Conservation (phyloP, 2,329 filamentous ascomycete species). For the Ophiostoma perfectum region DNA sequence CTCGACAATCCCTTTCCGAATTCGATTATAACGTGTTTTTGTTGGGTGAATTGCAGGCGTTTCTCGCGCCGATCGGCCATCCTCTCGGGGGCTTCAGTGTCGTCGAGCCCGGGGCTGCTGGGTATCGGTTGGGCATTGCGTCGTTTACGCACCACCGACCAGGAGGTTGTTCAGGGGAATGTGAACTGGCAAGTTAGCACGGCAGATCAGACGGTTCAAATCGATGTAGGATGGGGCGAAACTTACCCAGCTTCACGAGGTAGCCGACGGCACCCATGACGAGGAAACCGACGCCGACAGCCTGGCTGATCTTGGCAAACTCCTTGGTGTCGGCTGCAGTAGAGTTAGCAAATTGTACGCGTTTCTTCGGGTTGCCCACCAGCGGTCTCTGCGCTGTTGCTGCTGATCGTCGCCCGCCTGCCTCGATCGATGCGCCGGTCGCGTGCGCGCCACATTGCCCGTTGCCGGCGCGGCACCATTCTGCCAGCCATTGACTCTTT, state of each 20-base stretch:
- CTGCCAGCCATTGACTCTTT: no score
- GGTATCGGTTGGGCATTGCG: neutral
- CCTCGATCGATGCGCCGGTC: constrained; percentile 13
- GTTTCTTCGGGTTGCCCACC: neutral
- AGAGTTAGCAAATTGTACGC: constrained; percentile 25
- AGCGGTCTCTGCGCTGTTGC: neutral
- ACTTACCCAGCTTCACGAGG: constrained; percentile 62
- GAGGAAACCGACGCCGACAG: constrained; percentile 63
- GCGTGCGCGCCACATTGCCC: neutral
- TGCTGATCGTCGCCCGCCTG: neutral
- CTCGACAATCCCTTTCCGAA: neutral
- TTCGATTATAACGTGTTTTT: neutral
- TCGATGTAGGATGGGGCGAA: neutral
- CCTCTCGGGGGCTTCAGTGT: neutral
- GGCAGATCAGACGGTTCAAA: neutral
- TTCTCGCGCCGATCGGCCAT: neutral
- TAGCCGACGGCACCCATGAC: constrained; percentile 67
- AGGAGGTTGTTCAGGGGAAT: constrained; percentile 67
- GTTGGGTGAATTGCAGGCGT: neutral
- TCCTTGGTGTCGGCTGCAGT: constrained; percentile 45
- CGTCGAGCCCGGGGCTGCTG: no score
- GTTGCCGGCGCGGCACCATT: no score
- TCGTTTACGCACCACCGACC: constrained; percentile 56
- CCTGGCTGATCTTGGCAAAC: constrained; percentile 49
- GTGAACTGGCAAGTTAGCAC: constrained; percentile 45